A percentile compares a stretch with the other conserved stretches of the same genome.
phyloP scores from a whole-genome alignment of 2,329 filamentous ascomycete species.

The Fulvia fulva region DNA sequence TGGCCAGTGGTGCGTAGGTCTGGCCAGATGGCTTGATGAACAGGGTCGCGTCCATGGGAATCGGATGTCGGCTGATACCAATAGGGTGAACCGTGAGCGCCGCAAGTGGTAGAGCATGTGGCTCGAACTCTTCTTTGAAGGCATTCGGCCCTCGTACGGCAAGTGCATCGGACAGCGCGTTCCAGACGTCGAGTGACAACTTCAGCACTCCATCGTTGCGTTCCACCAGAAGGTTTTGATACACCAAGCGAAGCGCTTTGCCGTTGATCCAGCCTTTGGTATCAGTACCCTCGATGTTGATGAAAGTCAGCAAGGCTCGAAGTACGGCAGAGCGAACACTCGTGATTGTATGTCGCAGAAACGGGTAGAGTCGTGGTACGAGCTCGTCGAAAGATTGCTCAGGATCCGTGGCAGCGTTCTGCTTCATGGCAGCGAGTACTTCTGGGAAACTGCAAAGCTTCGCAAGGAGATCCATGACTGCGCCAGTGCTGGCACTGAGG shows the following conservation, averaged over 20 bases:
- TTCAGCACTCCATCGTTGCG: constrained; percentile 78
- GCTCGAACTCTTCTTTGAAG: constrained; percentile 68
- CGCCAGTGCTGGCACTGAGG: constrained; percentile 92
- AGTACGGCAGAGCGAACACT: constrained; percentile 91
- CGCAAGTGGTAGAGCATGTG: constrained; percentile 76
- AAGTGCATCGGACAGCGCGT: constrained; percentile 67
- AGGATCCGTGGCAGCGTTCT: constrained; percentile 74
- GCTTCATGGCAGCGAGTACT: constrained; percentile 90
- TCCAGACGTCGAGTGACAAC: constrained; percentile 84
- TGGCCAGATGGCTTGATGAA: constrained; percentile 93
- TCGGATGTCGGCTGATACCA: constrained; percentile 82
- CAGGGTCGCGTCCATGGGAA: constrained; percentile 83
- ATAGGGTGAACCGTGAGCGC: constrained; percentile 84
- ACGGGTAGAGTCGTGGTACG: constrained; percentile 90
- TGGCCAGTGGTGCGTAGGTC: constrained; percentile 60
- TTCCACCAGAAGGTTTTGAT: constrained; percentile 93
- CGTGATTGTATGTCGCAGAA: constrained; percentile 93
- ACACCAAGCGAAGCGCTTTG: constrained; percentile 80
- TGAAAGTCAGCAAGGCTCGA: constrained; percentile 87
- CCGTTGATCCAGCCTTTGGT: constrained; percentile 91
- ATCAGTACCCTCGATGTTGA: constrained; percentile 73
- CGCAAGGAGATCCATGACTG: constrained; percentile 95
- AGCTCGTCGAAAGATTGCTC: constrained; percentile 88
- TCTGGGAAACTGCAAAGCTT: constrained; percentile 93
- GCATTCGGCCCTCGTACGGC: constrained; percentile 56